Percentiles rank a stretch among this genome's conserved stretches.
Conservation (phyloP, 2,329 filamentous ascomycete species). For the Fusarium pilosicola region DNA sequence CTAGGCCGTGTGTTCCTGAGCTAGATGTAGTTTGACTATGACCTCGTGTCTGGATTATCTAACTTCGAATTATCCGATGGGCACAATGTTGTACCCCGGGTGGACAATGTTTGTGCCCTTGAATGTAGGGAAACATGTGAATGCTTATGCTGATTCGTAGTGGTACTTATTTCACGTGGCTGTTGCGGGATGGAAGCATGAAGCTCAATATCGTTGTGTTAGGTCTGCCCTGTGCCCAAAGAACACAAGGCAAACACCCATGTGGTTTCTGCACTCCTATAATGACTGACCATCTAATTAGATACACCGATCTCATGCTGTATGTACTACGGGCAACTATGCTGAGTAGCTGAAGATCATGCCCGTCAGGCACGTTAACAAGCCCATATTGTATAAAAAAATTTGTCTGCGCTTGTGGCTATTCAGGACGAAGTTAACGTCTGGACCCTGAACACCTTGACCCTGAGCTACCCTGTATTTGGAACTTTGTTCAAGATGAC, state of each 20-base stretch:
- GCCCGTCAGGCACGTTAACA: conserved; percentile 1
- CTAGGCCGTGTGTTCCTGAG: neutral
- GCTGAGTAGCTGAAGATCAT: neutral
- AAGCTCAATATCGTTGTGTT: neutral
- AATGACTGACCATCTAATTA: neutral
- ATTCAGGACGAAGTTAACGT: conserved; percentile 21
- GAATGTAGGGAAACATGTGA: neutral
- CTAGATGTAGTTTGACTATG: conserved; percentile 8
- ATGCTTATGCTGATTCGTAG: neutral
- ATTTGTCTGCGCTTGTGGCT: conserved; percentile 10
- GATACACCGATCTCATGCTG: neutral
- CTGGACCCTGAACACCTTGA: conserved; percentile 26
- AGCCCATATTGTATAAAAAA: conserved; percentile 11
- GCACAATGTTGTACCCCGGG: neutral
- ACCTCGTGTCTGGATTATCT: neutral
- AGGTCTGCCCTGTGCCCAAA: neutral
- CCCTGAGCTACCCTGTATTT: conserved; percentile 27
- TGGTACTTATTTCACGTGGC: neutral
- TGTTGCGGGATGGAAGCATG: neutral
- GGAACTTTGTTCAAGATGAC: conserved; percentile 2
- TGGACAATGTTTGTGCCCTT: conserved; percentile 1
- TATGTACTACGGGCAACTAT: neutral
- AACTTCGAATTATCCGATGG: neutral
- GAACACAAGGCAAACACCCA: conserved; percentile 14
- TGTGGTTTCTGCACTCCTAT: neutral